Evolutionary conservation across 163 green algal genomes (phyloP).

Genomic region (Coccomyxa subellipsoidea): DNA sequence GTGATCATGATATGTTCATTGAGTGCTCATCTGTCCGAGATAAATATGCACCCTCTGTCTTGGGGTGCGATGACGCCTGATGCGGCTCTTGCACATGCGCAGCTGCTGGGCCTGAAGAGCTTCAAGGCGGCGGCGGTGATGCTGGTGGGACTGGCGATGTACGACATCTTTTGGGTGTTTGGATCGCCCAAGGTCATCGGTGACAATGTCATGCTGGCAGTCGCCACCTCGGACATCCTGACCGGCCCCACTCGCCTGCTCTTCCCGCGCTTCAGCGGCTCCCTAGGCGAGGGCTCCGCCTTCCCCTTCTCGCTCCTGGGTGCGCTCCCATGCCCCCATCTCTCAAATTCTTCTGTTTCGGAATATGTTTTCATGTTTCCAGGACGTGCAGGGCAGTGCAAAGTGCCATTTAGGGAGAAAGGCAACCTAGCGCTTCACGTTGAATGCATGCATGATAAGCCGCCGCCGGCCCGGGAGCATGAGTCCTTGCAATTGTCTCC

Average conservation of each 20-base stretch:
- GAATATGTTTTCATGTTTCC: no score
- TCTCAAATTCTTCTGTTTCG: no score
- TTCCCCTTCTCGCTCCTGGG: conserved; percentile 54
- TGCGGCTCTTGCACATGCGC: not conserved
- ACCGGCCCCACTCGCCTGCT: conserved; percentile 70
- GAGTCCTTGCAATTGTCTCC: no score
- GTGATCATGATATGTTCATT: no score
- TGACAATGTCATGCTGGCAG: conserved; percentile 88
- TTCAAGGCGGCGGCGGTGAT: conserved; percentile 56
- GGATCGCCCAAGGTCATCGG: conserved; percentile 67
- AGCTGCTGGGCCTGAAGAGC: conserved; percentile 47
- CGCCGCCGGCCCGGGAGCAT: no score
- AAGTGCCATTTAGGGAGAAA: no score
- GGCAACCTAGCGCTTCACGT: no score
- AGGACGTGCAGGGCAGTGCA: no score
- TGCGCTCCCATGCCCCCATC: not conserved
- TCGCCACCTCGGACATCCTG: conserved; percentile 72
- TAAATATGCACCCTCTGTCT: no score
- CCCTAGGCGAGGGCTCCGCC: conserved; percentile 43
- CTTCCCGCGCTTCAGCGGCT: conserved; percentile 65
- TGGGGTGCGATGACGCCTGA: not conserved
- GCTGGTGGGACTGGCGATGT: conserved; percentile 80
- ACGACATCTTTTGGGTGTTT: conserved; percentile 85
- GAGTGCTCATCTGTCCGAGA: no score
- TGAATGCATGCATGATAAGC: no score